Conservation (phyloP, 192 early-diverging fungal genomes). For the Borealophlyctis nickersoniae region DNA sequence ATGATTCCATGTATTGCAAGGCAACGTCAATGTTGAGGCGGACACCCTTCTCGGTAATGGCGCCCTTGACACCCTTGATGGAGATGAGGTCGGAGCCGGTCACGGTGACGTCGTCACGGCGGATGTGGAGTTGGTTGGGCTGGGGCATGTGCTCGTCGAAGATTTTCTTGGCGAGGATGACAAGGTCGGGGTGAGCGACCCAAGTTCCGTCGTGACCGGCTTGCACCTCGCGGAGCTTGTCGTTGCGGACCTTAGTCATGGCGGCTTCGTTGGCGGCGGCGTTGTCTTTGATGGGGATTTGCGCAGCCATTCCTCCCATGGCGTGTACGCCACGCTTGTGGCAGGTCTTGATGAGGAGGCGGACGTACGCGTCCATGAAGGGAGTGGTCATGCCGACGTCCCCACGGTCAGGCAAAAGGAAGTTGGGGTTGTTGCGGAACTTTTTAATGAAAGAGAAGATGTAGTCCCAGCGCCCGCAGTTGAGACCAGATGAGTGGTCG, state of each 20-base stretch:
- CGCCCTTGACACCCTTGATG: slow-evolving; percentile 44
- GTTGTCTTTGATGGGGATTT: slow-evolving; percentile 98
- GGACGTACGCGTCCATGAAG: slow-evolving; percentile 98
- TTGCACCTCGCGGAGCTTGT: slow-evolving; percentile 93
- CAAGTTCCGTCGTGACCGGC: slow-evolving; percentile 91
- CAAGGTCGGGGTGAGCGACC: slow-evolving; percentile 97
- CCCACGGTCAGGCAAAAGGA: slow-evolving; percentile 85
- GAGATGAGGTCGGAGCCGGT: slow-evolving; percentile 77
- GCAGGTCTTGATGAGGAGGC: slow-evolving; percentile 95
- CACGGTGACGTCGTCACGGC: slow-evolving; percentile 88
- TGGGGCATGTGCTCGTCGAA: slow-evolving; percentile 95
- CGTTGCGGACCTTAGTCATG: slow-evolving; percentile 88
- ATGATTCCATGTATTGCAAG: slow-evolving; percentile 92
- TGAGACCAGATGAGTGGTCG: slow-evolving; percentile 95
- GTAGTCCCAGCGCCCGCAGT: slow-evolving; percentile 99
- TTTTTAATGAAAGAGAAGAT: slow-evolving; percentile 99
- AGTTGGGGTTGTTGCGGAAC: slow-evolving; percentile 83
- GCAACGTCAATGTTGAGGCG: slow-evolving; percentile 91
- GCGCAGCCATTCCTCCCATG: slow-evolving; percentile 99
- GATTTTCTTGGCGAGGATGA: slow-evolving; percentile 82
- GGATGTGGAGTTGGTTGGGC: slow-evolving; percentile 92
- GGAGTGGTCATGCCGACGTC: slow-evolving; percentile 92
- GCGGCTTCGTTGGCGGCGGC: slow-evolving; percentile 82
- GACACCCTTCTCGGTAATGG: slow-evolving; percentile 86
- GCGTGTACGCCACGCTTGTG: slow-evolving; percentile 98